These are phyloP conservation scores for Cyphellophora europaea DNA, from an alignment of 2,329 filamentous ascomycete species.

Conservation along the genomic window DNA sequence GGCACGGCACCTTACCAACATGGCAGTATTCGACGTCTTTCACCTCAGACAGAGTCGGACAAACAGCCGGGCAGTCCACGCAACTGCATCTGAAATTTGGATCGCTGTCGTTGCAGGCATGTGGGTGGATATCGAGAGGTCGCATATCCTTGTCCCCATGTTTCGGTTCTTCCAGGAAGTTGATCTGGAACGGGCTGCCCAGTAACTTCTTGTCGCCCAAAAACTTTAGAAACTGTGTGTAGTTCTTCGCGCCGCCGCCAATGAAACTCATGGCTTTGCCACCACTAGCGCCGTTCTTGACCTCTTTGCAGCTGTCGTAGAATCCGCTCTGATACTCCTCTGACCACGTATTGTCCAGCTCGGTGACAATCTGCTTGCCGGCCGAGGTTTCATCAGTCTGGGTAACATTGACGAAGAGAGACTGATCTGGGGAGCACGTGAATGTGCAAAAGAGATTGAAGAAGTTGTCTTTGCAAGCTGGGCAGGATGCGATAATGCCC, in stretches of 20 bases:
- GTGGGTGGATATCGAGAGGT: slow-evolving; percentile 61
- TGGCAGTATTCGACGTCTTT: slow-evolving; percentile 61
- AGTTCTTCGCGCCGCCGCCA: slow-evolving; percentile 87
- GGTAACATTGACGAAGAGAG: slow-evolving; percentile 88
- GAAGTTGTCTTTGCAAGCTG: slow-evolving; percentile 96
- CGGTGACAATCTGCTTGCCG: slow-evolving; percentile 62
- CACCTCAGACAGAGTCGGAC: slow-evolving; percentile 72
- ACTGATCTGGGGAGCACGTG: slow-evolving; percentile 95
- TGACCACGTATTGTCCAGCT: slow-evolving; percentile 83
- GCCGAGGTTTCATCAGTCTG: slow-evolving; percentile 48
- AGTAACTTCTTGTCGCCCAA: slow-evolving; percentile 78
- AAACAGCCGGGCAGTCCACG: slow-evolving; percentile 81
- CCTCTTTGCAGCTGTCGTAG: slow-evolving; percentile 96
- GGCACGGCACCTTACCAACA: slow-evolving; percentile 79
- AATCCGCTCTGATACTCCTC: slow-evolving; percentile 77
- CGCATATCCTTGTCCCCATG: slow-evolving; percentile 58
- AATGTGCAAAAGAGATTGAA: slow-evolving; percentile 98
- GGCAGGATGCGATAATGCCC: slow-evolving; percentile 83
- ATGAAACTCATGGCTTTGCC: slow-evolving; percentile 93
- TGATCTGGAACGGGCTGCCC: slow-evolving; percentile 96
- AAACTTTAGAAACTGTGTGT: slow-evolving; percentile 78
- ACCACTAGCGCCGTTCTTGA: slow-evolving; percentile 94
- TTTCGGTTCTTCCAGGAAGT: slow-evolving; percentile 59
- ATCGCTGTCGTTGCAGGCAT: slow-evolving; percentile 84
- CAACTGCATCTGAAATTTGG: slow-evolving; percentile 83